Evolutionary conservation across 2,329 filamentous ascomycete genomes (phyloP).

Genomic region (Xylariaceae sp.): DNA sequence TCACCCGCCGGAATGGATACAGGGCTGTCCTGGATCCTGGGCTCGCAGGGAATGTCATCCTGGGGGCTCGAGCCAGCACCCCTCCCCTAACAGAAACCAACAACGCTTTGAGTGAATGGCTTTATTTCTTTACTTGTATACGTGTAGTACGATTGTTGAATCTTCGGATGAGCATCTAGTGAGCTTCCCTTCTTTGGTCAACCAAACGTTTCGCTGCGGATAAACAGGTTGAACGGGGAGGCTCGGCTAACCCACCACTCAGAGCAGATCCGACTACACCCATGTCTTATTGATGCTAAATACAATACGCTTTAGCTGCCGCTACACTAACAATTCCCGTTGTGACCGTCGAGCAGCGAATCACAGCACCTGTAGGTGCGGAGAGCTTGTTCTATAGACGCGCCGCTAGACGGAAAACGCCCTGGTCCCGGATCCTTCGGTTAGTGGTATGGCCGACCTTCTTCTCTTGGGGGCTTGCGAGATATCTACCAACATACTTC

Average conservation of each 20-base stretch:
- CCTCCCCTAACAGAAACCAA: no score
- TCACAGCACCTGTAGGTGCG: background rate
- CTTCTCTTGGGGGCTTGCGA: no score
- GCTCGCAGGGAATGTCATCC: constrained; percentile 3
- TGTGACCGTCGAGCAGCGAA: constrained; percentile 12
- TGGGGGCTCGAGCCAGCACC: constrained; percentile 1
- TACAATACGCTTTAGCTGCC: background rate
- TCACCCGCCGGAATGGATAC: constrained; percentile 17
- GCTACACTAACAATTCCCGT: background rate
- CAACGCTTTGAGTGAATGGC: no score
- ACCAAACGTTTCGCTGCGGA: background rate
- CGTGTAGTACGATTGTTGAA: no score
- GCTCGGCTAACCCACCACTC: constrained; percentile 21
- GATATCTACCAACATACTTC: no score
- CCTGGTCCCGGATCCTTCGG: background rate
- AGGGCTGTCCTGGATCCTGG: background rate
- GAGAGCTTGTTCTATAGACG: constrained; percentile 17
- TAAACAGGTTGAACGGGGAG: background rate
- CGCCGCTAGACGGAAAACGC: constrained; percentile 8
- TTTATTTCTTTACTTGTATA: no score
- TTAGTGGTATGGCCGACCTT: background rate
- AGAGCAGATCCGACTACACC: constrained; percentile 7
- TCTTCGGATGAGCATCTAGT: no score
- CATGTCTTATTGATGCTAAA: constrained; percentile 3
- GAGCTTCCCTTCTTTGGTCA: no score